phyloP scores from a whole-genome alignment of 2,329 filamentous ascomycete genomes.

The Hypoxylon sp. region DNA sequence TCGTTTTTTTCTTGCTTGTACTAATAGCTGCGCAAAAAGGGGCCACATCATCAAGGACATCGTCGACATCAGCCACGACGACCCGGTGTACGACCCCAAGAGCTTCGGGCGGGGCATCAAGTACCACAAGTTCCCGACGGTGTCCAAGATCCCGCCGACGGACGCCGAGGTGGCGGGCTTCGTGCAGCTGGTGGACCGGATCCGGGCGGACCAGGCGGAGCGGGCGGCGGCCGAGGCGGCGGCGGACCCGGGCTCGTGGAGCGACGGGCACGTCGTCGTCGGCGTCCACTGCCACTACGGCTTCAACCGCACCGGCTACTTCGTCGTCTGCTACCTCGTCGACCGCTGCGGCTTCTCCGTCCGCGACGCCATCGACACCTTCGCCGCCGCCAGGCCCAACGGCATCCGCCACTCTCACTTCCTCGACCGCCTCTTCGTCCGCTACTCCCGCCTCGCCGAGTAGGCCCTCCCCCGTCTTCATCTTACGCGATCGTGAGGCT shows the following conservation, averaged over 20 bases:
- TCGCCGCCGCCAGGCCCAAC: slow-evolving; percentile 74
- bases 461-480: not conserved
- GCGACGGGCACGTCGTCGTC: slow-evolving; percentile 63
- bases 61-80: slow-evolving; percentile 90
- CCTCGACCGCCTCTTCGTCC: slow-evolving; percentile 80
- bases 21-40: slow-evolving; percentile 66
- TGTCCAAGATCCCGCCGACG: slow-evolving; percentile 86
- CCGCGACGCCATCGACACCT: slow-evolving; percentile 80
- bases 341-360: slow-evolving; percentile 77
- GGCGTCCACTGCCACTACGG: slow-evolving; percentile 96
- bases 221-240: slow-evolving; percentile 53
- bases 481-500: not conserved
- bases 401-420: slow-evolving; percentile 93
- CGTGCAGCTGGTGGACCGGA: slow-evolving; percentile 63
- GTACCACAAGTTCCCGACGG: slow-evolving; percentile 89
- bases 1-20: too few relatives aligned
- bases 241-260: slow-evolving; percentile 48
- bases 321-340: slow-evolving; percentile 89
- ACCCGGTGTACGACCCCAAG: slow-evolving; percentile 84
- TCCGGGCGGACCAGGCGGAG: slow-evolving; percentile 63
- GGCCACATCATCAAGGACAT: slow-evolving; percentile 74
- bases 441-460: slow-evolving; percentile 62
- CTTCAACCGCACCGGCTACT: slow-evolving; percentile 92
- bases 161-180: slow-evolving; percentile 62
- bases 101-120: slow-evolving; percentile 73